Percentiles rank a stretch among this genome's conserved stretches.
phyloP scores from a whole-genome alignment of 2,329 filamentous ascomycete species.

The Fusarium sp. region DNA sequence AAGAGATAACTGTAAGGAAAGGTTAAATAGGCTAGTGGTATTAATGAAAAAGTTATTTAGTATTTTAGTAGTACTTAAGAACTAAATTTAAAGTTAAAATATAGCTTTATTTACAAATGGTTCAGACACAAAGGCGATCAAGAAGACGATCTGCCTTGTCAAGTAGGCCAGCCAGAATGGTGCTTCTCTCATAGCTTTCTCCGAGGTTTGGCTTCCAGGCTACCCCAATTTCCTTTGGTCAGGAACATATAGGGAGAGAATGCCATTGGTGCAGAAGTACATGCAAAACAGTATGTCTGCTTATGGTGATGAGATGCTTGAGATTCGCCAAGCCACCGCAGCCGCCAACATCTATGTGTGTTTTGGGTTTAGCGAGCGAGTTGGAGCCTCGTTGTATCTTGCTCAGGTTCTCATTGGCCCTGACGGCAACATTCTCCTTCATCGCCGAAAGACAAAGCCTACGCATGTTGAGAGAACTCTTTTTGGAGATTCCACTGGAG shows the following conservation, averaged over 20 bases:
- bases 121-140: too few species aligned
- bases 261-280: background rate
- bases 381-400: background rate
- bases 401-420: slow-evolving; percentile 56
- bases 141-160: background rate
- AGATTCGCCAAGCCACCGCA: background rate
- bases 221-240: slow-evolving; percentile 6
- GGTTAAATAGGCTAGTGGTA: too few species aligned
- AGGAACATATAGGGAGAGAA: background rate
- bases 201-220: background rate
- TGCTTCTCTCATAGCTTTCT: background rate
- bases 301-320: background rate
- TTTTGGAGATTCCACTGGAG: slow-evolving; percentile 59
- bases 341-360: background rate
- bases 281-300: slow-evolving; percentile 4
- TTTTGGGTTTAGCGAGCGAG: background rate
- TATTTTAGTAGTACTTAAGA: too few species aligned
- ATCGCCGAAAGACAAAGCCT: slow-evolving; percentile 63
- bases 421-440: slow-evolving; percentile 54
- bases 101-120: too few species aligned
- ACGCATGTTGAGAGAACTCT: slow-evolving; percentile 64
- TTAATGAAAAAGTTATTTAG: too few species aligned
- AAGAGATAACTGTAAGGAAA: too few species aligned
- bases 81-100: too few species aligned
- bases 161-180: background rate